Evolutionary conservation across 331 rosid species (phyloP).

Genomic region (Pyracantha coccinea): DNA sequence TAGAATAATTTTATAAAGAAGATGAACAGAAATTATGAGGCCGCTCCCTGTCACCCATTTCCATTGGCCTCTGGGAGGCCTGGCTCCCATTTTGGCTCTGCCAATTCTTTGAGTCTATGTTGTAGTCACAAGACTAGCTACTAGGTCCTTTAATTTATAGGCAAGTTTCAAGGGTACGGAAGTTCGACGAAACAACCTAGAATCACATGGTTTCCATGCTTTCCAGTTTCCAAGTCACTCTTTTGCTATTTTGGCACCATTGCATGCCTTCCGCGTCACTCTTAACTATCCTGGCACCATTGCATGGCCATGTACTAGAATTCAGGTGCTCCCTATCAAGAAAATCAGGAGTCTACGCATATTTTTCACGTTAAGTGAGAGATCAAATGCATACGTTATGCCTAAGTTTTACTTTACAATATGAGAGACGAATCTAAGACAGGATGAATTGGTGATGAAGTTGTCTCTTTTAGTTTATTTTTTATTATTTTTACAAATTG

Average conservation of each 20-base stretch:
- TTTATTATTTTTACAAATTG: no score
- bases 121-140: background rate
- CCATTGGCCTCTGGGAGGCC: background rate
- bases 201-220: background rate
- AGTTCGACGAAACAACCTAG: background rate
- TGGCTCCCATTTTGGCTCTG: background rate
- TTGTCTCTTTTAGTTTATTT: no score
- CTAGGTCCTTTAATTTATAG: background rate
- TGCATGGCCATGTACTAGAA: background rate
- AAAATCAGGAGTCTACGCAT: background rate
- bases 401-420: background rate
- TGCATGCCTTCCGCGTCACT: background rate
- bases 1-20: background rate
- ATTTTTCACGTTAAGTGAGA: background rate
- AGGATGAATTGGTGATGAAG: no score
- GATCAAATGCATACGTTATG: background rate
- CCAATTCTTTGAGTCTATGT: constrained; percentile 3
- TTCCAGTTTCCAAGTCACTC: no score
- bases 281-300: background rate
- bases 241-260: background rate
- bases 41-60: constrained; percentile 4
- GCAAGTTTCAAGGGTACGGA: background rate
- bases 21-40: background rate
- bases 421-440: background rate
- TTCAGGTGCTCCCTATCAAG: background rate